Conservation (phyloP, 768 basidiomycete species). For the Pholiota microspora region DNA sequence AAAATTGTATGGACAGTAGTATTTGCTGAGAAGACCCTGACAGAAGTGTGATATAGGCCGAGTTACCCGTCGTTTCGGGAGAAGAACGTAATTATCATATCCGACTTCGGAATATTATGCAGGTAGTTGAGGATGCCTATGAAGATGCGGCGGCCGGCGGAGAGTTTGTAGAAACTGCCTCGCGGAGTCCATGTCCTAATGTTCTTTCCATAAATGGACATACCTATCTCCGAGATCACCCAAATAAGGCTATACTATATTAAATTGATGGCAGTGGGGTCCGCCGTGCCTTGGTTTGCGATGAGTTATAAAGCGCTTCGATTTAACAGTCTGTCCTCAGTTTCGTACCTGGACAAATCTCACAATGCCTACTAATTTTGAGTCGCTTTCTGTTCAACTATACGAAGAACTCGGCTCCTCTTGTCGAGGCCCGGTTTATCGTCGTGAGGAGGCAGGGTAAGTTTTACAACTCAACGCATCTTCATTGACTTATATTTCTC, state of each 20-base stretch:
- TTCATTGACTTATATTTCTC: background rate
- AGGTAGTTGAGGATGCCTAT: background rate
- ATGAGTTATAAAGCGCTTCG: background rate
- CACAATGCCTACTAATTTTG: constrained; percentile 15
- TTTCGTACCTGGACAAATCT: background rate
- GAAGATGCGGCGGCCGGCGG: background rate
- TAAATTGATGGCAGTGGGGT: background rate
- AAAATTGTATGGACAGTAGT: background rate
- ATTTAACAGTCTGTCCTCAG: background rate
- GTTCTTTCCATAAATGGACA: background rate
- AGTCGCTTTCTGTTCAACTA: constrained; percentile 31
- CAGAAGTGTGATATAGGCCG: background rate
- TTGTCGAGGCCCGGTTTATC: constrained; percentile 47
- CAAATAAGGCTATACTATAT: background rate
- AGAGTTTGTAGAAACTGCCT: background rate
- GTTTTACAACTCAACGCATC: background rate
- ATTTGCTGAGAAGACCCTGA: background rate
- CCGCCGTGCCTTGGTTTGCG: background rate
- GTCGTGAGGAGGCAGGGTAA: constrained; percentile 41
- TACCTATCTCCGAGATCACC: background rate
- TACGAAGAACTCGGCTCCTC: constrained; percentile 43
- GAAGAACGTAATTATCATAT: background rate
- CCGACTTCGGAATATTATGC: background rate
- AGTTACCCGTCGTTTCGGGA: background rate
- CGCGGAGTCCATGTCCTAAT: background rate